Evolutionary conservation across 2,329 filamentous ascomycete genomes (phyloP), one percentile per base, ranked within the genome.

Genomic region (Aspergillus oerlinghausenensis): DNA sequence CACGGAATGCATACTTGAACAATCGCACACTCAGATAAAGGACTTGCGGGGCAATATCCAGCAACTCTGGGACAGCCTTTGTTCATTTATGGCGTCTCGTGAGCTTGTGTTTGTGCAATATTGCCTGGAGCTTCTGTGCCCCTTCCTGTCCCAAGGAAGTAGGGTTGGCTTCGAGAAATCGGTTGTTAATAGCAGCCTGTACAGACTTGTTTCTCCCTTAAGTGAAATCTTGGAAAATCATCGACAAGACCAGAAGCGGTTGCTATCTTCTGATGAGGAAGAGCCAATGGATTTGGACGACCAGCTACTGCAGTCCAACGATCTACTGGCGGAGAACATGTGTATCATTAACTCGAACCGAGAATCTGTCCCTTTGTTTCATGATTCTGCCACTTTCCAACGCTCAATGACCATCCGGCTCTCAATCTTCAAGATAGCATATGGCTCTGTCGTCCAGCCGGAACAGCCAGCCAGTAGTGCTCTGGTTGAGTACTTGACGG

Each of bases 271-370:
- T 45, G 23, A 49, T 3, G 55, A 60, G 9, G 62, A 64, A 38
- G 73, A 78, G 56, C 55, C 61, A 3, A 78, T 79, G 76, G 78
- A 80, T 49, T 56, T 79, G 38, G 76, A 80, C 52, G 72, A 72
- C 57, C 66, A 68, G 21, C 67, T 76, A 35, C 63, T 68, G 38
- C 59, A 61, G 17, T 61, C 65, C 29, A 57, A 59, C 19, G 68
- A 68, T 50, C 63, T 64, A 14, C 23, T 59, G 29, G 61, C 59
- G 17, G 58, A 62, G 21, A 56, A 65, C 8, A 59, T 67, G 35
- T 52, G 51, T 4, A 68, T 72, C 21, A 55, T 70, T 45, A 62
- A 63, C 35, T 59, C 64, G 23, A 71, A 74, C 32, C 68, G 76
- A 58, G 63, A 68, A 45, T 69, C 70, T 29, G 23, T 66, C 14